phyloP scores from a whole-genome alignment of 192 early-diverging fungal genomes.

The Funneliformis geosporum region DNA sequence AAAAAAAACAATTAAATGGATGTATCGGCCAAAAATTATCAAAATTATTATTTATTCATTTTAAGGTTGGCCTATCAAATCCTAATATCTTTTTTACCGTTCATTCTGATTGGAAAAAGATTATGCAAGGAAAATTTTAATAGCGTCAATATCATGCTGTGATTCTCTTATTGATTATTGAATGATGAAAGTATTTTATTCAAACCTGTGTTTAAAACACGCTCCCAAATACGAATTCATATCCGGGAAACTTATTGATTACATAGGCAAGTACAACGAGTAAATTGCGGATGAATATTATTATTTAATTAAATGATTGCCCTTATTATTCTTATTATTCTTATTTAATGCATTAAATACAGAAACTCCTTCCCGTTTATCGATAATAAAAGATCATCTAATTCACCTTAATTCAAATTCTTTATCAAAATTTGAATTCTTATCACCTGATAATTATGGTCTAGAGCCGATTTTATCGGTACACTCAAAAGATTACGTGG shows the following conservation, averaged over 20 bases:
- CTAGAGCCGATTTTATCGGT: constrained; percentile 56
- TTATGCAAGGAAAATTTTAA: background rate
- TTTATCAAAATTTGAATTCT: background rate
- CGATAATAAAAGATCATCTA: background rate
- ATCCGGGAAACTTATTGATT: constrained; percentile 7
- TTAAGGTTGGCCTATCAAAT: no score
- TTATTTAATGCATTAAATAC: background rate
- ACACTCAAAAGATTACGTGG: constrained; percentile 59
- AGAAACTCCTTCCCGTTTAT: constrained; percentile 18
- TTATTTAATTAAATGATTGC: background rate
- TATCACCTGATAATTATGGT: constrained; percentile 47
- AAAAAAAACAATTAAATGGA: no score
- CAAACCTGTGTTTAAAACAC: constrained; percentile 13
- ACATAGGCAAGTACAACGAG: background rate
- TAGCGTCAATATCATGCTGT: background rate
- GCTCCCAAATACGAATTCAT: constrained; percentile 17
- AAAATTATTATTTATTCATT: no score
- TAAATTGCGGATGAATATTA: background rate
- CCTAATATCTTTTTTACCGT: no score
- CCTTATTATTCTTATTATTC: background rate
- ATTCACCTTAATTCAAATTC: background rate
- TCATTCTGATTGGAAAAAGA: background rate
- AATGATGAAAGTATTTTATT: constrained; percentile 27
- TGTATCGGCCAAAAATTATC: no score
- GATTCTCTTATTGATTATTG: background rate